Conservation (phyloP, 2,329 filamentous ascomycete genomes). For the Cercospora beticola region DNA sequence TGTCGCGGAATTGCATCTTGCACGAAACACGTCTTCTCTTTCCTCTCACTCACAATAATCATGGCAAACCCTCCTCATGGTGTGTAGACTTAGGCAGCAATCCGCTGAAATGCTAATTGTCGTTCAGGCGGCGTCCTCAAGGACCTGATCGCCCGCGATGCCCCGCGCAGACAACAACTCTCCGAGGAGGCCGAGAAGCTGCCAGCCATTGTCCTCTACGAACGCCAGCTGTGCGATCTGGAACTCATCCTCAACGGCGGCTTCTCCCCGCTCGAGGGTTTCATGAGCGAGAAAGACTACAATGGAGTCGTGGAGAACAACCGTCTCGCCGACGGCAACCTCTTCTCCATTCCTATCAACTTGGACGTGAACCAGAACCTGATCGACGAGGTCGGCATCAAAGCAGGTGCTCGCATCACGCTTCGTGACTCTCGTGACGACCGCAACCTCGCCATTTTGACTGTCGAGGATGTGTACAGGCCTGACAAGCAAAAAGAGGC, state of each 20-base stretch:
- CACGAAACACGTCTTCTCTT: background rate
- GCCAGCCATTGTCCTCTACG: conserved; percentile 78
- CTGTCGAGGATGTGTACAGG: conserved; percentile 90
- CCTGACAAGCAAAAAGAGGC: conserved; percentile 93
- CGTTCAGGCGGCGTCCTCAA: conserved; percentile 83
- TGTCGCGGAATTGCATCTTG: background rate
- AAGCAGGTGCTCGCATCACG: conserved; percentile 77
- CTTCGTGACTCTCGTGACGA: conserved; percentile 96
- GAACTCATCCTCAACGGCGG: conserved; percentile 96
- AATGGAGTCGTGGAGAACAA: conserved; percentile 86
- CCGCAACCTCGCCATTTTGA: conserved; percentile 91
- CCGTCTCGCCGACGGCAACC: conserved; percentile 81
- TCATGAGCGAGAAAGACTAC: conserved; percentile 97
- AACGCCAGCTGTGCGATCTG: conserved; percentile 96
- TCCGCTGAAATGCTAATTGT: background rate
- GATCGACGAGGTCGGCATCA: conserved; percentile 72
- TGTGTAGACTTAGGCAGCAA: conserved; percentile 28
- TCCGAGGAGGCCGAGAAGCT: conserved; percentile 80
- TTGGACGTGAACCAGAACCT: conserved; percentile 77
- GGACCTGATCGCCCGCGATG: conserved; percentile 93
- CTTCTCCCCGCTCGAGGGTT: conserved; percentile 96
- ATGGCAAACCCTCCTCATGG: conserved; percentile 56
- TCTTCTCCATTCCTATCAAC: conserved; percentile 97
- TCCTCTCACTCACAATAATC: conserved; percentile 13
- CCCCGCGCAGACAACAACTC: conserved; percentile 76